phyloP scores from a whole-genome alignment of 1,284 basidiomycete genomes.

The Melampsora americana region DNA sequence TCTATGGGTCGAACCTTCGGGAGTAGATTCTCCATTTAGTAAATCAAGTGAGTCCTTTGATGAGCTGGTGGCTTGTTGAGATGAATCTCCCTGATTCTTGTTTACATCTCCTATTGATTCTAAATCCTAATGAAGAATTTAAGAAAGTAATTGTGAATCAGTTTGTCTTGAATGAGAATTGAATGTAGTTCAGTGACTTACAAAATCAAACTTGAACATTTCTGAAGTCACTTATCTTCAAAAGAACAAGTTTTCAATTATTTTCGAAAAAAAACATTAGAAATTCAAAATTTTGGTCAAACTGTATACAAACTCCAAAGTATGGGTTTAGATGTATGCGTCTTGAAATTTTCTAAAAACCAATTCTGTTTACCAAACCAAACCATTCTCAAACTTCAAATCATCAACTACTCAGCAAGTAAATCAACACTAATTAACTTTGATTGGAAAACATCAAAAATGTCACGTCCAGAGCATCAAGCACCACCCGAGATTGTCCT shows the following conservation, averaged over 20 bases:
- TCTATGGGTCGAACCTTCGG: not conserved
- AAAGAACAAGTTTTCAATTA: too few species aligned
- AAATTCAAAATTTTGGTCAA: too few species aligned
- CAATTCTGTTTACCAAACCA: too few species aligned
- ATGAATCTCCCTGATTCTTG: not conserved
- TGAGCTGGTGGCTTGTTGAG: not conserved
- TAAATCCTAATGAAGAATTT: not conserved
- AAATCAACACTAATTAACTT: too few species aligned
- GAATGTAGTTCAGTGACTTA: not conserved
- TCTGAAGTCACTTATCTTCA: too few species aligned
- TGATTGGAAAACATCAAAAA: too few species aligned
- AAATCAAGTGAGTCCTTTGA: not conserved
- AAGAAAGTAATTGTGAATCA: not conserved
- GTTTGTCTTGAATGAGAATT: not conserved
- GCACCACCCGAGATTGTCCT: slow-evolving; percentile 93
- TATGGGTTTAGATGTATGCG: too few species aligned
- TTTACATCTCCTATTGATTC: slow-evolving; percentile 4
- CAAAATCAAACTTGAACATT: slow-evolving; percentile 43
- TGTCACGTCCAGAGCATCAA: slow-evolving; percentile 92
- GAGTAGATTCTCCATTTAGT: not conserved
- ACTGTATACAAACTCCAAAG: too few species aligned
- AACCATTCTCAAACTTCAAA: too few species aligned
- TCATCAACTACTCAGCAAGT: not conserved
- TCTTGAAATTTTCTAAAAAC: too few species aligned
- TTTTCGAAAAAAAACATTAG: too few species aligned